phyloP scores from a whole-genome alignment of 495 filamentous ascomycete species.

The Xanthoparmelia taractica region DNA sequence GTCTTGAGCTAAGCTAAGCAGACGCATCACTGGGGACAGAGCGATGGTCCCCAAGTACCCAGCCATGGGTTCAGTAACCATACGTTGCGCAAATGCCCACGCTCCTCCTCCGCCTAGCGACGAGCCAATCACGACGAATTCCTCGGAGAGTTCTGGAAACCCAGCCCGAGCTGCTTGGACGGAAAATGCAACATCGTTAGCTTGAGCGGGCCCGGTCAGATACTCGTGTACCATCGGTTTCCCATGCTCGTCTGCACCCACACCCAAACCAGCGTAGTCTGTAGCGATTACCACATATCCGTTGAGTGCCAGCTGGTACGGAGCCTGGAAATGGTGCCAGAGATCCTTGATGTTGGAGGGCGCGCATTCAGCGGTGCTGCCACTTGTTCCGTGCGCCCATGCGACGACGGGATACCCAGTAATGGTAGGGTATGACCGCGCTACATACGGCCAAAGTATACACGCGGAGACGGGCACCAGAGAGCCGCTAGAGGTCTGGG shows the following conservation, averaged over 20 bases:
- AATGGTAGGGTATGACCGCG: slow-evolving; percentile 17
- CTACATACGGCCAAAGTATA: slow-evolving; percentile 44
- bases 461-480: slow-evolving; percentile 18
- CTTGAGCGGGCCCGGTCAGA: slow-evolving; percentile 8
- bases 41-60: slow-evolving; percentile 38
- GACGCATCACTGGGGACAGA: slow-evolving; percentile 28
- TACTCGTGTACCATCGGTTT: neutral
- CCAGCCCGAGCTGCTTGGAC: slow-evolving; percentile 34
- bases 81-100: slow-evolving; percentile 35
- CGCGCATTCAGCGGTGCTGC: slow-evolving; percentile 35
- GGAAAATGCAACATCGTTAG: slow-evolving; percentile 36
- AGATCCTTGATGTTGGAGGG: slow-evolving; percentile 41
- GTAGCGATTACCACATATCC: slow-evolving; percentile 48
- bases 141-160: slow-evolving; percentile 29
- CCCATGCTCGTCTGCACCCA: slow-evolving; percentile 27
- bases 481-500: neutral
- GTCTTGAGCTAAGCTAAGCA: slow-evolving; percentile 9
- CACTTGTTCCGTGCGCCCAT: slow-evolving; percentile 48
- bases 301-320: slow-evolving; percentile 38
- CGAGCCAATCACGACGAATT: slow-evolving; percentile 38
- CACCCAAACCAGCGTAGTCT: slow-evolving; percentile 49
- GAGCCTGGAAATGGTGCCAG: slow-evolving; percentile 38
- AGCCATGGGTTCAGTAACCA: slow-evolving; percentile 23
- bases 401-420: slow-evolving; percentile 33
- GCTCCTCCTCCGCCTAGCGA: slow-evolving; percentile 38